phyloP scores from a whole-genome alignment of 2,329 filamentous ascomycete species.

The Dactylella cylindrospora region DNA sequence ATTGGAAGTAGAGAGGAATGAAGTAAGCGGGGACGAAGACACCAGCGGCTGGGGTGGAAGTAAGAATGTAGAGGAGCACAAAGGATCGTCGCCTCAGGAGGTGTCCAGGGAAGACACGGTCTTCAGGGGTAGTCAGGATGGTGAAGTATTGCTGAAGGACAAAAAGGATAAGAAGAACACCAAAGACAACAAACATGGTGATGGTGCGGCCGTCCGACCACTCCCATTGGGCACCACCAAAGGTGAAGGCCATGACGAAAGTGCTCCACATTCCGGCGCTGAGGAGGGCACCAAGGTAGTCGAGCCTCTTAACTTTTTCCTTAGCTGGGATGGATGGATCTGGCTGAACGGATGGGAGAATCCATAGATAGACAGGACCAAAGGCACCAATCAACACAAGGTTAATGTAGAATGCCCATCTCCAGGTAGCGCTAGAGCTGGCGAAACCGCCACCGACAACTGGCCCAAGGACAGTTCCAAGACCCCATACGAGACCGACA shows the following conservation, averaged over 20 bases:
- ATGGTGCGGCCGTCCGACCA: constrained; percentile 57
- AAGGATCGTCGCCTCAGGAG: constrained; percentile 53
- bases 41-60: constrained; percentile 51
- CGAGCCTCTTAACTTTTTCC: constrained; percentile 52
- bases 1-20: constrained; percentile 61
- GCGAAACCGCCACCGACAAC: constrained; percentile 57
- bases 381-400: constrained; percentile 56
- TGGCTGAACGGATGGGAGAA: constrained; percentile 52
- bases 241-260: constrained; percentile 57
- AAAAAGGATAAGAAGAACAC: constrained; percentile 55
- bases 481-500: constrained; percentile 51
- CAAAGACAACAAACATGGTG: constrained; percentile 56
- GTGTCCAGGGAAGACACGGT: constrained; percentile 58
- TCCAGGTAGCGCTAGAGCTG: constrained; percentile 53
- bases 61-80: constrained; percentile 55
- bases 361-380: constrained; percentile 55
- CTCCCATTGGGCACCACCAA: constrained; percentile 57
- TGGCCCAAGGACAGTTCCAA: constrained; percentile 57
- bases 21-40: constrained; percentile 58
- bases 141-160: constrained; percentile 55
- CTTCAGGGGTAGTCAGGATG: constrained; percentile 54
- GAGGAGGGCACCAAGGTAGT: constrained; percentile 56
- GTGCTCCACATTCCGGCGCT: constrained; percentile 54
- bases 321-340: constrained; percentile 26
- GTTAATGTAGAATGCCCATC: constrained; percentile 62